phyloP scores from a whole-genome alignment of 345 rosid genomes.

The Rhizophora apiculata region DNA sequence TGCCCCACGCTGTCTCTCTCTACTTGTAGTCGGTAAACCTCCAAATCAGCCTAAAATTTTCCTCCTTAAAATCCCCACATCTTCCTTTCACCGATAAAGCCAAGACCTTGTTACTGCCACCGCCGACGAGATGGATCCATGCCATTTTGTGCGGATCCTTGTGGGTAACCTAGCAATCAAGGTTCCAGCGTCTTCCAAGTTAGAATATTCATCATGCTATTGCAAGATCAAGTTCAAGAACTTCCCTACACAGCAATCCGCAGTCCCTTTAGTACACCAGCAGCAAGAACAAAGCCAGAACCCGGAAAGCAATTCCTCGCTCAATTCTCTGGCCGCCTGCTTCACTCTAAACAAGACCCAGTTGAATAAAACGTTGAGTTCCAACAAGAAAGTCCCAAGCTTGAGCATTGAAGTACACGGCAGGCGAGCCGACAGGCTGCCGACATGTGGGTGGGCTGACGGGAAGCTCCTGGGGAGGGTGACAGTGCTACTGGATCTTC shows the following conservation, averaged over 20 bases:
- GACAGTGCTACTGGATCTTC: conserved; percentile 55
- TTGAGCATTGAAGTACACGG: conserved; percentile 50
- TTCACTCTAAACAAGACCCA: conserved; percentile 53
- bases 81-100: neutral
- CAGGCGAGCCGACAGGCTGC: conserved; percentile 20
- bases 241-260: conserved; percentile 44
- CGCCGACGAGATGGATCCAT: conserved; percentile 73
- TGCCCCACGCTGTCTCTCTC: neutral
- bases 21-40: neutral
- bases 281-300: conserved; percentile 16
- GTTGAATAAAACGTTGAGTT: conserved; percentile 34
- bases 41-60: neutral
- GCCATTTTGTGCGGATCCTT: conserved; percentile 78
- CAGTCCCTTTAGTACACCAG: conserved; percentile 31
- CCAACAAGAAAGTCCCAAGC: conserved; percentile 20
- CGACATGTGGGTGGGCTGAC: conserved; percentile 38
- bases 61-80: neutral
- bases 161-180: conserved; percentile 71
- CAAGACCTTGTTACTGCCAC: neutral
- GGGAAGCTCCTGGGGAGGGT: conserved; percentile 66
- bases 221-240: conserved; percentile 63
- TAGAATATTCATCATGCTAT: conserved; percentile 39
- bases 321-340: conserved; percentile 58
- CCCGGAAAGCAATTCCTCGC: conserved; percentile 16
- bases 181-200: conserved; percentile 35